Evolutionary conservation across 345 rosid genomes (phyloP).

Genomic region (Sapria himalayana): DNA sequence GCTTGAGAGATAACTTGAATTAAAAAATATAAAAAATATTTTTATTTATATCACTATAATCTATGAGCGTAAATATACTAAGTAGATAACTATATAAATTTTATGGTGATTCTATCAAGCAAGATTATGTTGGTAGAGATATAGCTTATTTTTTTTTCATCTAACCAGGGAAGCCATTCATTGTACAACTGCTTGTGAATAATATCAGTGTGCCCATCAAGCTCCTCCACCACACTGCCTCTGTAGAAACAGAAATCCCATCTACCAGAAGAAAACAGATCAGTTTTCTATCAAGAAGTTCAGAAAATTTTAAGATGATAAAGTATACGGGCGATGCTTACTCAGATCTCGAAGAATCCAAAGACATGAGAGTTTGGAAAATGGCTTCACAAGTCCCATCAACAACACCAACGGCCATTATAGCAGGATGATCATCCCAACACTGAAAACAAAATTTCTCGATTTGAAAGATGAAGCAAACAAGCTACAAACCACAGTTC

Average conservation of each 20-base stretch:
- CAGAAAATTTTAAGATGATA: neutral
- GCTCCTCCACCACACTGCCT: slow-evolving; percentile 62
- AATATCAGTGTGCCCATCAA: slow-evolving; percentile 88
- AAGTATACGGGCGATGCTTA: slow-evolving; percentile 19
- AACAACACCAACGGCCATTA: slow-evolving; percentile 86
- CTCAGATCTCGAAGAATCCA: slow-evolving; percentile 73
- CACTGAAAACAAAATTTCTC: slow-evolving; percentile 26
- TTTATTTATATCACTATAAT: too few relatives aligned
- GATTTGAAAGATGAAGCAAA: neutral
- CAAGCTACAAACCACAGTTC: neutral
- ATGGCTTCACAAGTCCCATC: slow-evolving; percentile 72
- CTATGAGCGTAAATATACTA: too few relatives aligned
- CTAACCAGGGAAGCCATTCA: slow-evolving; percentile 73
- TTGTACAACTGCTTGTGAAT: slow-evolving; percentile 40
- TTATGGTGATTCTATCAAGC: too few relatives aligned
- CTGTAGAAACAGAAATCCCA: slow-evolving; percentile 74
- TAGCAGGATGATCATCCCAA: slow-evolving; percentile 86
- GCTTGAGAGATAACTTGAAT: too few relatives aligned
- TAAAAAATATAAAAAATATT: too few relatives aligned
- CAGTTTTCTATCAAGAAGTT: slow-evolving; percentile 1
- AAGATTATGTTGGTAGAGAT: too few relatives aligned
- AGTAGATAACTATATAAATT: too few relatives aligned
- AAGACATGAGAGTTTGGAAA: slow-evolving; percentile 60
- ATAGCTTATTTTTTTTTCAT: too few relatives aligned
- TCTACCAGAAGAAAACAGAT: slow-evolving; percentile 21